phyloP scores from a whole-genome alignment of 1,139 yeast genomes.

The Kodamaea plutei region DNA sequence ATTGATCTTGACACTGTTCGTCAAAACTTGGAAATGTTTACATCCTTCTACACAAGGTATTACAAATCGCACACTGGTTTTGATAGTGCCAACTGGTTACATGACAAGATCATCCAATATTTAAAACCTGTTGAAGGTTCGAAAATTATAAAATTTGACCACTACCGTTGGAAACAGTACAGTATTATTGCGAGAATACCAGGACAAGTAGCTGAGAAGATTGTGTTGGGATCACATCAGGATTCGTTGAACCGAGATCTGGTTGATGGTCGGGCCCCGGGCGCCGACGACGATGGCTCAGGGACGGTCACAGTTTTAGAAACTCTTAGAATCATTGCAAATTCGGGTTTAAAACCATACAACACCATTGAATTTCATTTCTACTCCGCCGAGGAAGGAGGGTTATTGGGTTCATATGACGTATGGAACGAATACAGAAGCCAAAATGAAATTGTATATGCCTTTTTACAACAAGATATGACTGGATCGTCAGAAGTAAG shows the following conservation, averaged over 20 bases:
- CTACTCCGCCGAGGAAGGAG: constrained; percentile 94
- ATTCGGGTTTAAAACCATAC: constrained; percentile 46
- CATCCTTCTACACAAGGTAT: constrained; percentile 75
- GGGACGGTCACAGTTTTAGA: constrained; percentile 80
- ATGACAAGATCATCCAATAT: constrained; percentile 42
- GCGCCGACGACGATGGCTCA: constrained; percentile 93
- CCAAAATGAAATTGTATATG: constrained; percentile 52
- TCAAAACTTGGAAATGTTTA: constrained; percentile 53
- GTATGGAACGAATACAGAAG: constrained; percentile 56
- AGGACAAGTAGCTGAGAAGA: constrained; percentile 33
- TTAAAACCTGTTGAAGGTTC: constrained; percentile 35
- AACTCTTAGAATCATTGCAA: constrained; percentile 55
- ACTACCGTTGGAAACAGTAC: constrained; percentile 42
- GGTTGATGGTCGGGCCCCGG: constrained; percentile 78
- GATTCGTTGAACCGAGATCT: constrained; percentile 75
- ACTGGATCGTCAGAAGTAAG: constrained; percentile 72
- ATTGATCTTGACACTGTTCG: constrained; percentile 48
- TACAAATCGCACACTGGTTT: constrained; percentile 69
- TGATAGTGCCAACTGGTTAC: constrained; percentile 71
- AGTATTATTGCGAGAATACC: constrained; percentile 39
- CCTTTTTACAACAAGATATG: constrained; percentile 94
- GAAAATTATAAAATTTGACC: constrained; percentile 26
- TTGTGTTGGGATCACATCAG: constrained; percentile 85
- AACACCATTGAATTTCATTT: constrained; percentile 88
- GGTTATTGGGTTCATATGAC: constrained; percentile 80